phyloP scores from a whole-genome alignment of 257 asterid species.

The Verbascum thapsus region DNA sequence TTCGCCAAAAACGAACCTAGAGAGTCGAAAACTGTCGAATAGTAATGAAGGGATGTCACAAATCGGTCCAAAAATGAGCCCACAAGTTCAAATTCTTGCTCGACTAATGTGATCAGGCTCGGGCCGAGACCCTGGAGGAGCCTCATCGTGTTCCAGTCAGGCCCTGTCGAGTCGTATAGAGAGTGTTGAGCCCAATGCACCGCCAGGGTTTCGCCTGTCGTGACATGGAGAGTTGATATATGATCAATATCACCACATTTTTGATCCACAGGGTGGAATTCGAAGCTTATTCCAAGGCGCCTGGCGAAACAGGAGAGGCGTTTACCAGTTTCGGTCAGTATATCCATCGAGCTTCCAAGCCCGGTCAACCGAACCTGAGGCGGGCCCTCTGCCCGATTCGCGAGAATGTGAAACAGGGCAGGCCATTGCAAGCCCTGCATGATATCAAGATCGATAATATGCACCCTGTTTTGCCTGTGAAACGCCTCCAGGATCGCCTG shows the following conservation, averaged over 20 bases:
- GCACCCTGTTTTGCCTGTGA: constrained; percentile 50
- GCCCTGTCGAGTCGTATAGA: constrained; percentile 71
- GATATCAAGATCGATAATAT: constrained; percentile 68
- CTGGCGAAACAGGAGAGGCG: constrained; percentile 63
- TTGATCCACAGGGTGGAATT: constrained; percentile 55
- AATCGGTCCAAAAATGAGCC: constrained; percentile 82
- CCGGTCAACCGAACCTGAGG: constrained; percentile 75
- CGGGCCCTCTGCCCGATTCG: constrained; percentile 73
- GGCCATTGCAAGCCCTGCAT: constrained; percentile 96
- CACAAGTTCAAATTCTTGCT: constrained; percentile 63
- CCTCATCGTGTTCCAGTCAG: constrained; percentile 69
- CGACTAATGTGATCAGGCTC: constrained; percentile 63
- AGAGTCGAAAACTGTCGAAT: constrained; percentile 75
- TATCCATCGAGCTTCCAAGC: constrained; percentile 54
- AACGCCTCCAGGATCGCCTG: constrained; percentile 79
- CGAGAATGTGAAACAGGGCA: constrained; percentile 69
- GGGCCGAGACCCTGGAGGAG: constrained; percentile 57
- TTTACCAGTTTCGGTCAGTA: constrained; percentile 60
- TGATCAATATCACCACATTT: constrained; percentile 56
- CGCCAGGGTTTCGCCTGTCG: constrained; percentile 55
- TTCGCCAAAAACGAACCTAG: constrained; percentile 50
- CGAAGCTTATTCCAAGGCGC: constrained; percentile 65
- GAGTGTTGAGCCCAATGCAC: constrained; percentile 87
- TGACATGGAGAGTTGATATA: constrained; percentile 39
- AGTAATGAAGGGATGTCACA: constrained; percentile 76